Conservation (phyloP, 2,329 filamentous ascomycete species). For the Amphichorda felina region DNA sequence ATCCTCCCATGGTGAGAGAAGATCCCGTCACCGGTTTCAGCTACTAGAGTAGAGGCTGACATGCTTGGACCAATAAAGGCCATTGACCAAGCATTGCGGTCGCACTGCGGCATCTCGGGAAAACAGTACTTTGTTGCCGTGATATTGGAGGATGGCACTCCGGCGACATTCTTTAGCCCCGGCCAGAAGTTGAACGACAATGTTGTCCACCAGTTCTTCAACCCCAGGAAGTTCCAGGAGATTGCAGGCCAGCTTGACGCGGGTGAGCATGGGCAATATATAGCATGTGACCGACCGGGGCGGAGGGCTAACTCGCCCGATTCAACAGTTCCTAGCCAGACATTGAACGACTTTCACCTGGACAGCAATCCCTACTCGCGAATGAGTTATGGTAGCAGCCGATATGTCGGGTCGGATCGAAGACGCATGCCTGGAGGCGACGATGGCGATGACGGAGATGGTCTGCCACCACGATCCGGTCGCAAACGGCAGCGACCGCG, state of each 20-base stretch:
- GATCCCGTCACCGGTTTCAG: neutral
- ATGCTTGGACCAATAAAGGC: too few relatives aligned
- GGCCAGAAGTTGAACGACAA: slow-evolving; percentile 22
- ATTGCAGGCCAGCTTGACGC: slow-evolving; percentile 23
- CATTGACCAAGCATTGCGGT: slow-evolving; percentile 37
- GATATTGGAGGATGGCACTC: slow-evolving; percentile 33
- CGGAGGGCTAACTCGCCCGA: too few relatives aligned
- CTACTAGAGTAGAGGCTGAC: too few relatives aligned
- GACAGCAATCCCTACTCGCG: neutral
- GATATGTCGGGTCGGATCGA: neutral
- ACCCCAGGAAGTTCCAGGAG: slow-evolving; percentile 26
- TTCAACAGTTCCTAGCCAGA: neutral
- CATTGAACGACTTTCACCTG: neutral
- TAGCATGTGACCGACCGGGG: too few relatives aligned
- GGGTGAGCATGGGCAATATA: too few relatives aligned
- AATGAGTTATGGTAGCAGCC: neutral
- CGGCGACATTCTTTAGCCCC: slow-evolving; percentile 33
- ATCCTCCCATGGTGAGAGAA: slow-evolving; percentile 3
- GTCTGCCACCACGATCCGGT: neutral
- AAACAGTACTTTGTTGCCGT: slow-evolving; percentile 40
- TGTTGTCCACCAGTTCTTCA: slow-evolving; percentile 32
- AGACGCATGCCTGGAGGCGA: neutral
- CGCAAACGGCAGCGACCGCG: slow-evolving; percentile 2
- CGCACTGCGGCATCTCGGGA: slow-evolving; percentile 38
- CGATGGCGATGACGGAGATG: neutral